A percentile compares a stretch with the other conserved stretches of the same genome.
Evolutionary conservation across 2,329 filamentous ascomycete species (phyloP).

Genomic region (Penicillium hordei): DNA sequence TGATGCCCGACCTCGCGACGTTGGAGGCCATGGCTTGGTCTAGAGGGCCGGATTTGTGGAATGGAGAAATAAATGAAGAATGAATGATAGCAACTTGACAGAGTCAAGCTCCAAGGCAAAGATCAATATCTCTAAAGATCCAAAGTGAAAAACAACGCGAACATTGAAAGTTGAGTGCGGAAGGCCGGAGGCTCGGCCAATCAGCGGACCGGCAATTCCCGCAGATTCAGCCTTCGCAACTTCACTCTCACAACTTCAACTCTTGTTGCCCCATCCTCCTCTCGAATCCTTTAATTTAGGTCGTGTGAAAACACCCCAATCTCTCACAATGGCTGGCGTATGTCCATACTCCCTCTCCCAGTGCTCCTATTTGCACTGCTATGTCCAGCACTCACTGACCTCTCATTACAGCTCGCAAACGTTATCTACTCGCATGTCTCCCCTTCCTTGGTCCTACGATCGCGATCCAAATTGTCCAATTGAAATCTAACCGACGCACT

Average conservation of each 20-base stretch:
- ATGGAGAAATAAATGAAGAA: background rate
- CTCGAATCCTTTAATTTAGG: slow-evolving; percentile 1
- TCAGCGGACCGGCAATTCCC: slow-evolving; percentile 42
- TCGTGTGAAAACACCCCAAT: slow-evolving; percentile 23
- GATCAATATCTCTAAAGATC: slow-evolving; percentile 1
- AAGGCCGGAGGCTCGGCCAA: slow-evolving; percentile 37
- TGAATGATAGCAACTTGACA: background rate
- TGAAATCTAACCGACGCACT: slow-evolving; percentile 18
- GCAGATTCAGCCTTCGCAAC: slow-evolving; percentile 35
- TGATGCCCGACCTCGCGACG: slow-evolving; percentile 60
- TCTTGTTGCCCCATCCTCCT: slow-evolving; percentile 12
- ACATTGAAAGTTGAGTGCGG: slow-evolving; percentile 14
- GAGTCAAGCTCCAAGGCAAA: slow-evolving; percentile 6
- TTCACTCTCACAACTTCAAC: slow-evolving; percentile 31
- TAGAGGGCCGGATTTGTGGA: no score
- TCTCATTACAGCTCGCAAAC: slow-evolving; percentile 48
- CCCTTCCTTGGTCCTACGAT: slow-evolving; percentile 18
- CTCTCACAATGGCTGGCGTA: slow-evolving; percentile 56
- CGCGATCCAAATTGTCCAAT: slow-evolving; percentile 19
- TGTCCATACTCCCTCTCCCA: slow-evolving; percentile 5
- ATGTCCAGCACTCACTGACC: slow-evolving; percentile 33
- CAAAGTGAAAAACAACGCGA: slow-evolving; percentile 12
- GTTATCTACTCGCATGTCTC: slow-evolving; percentile 62
- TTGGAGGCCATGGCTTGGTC: slow-evolving; percentile 18
- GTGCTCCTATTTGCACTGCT: slow-evolving; percentile 30